These are phyloP conservation scores for Stentor coeruleus DNA, from an alignment of 73 alveolate genomes.

Conservation along the genomic window DNA sequence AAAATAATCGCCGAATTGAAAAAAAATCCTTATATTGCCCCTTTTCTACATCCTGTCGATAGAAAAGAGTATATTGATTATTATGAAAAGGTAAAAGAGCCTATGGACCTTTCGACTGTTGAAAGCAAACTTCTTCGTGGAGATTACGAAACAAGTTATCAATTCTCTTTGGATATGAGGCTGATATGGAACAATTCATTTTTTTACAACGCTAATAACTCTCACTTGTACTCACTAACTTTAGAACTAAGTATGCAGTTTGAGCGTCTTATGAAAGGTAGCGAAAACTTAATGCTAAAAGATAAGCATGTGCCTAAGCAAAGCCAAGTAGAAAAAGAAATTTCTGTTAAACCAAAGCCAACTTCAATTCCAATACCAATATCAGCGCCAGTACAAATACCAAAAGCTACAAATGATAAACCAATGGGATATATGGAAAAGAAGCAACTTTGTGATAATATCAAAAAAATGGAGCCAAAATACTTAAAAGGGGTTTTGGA, in stretches of 20 bases:
- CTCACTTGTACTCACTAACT: background rate
- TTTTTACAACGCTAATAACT: conserved; percentile 15
- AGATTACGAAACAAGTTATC: background rate
- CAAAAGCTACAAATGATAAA: too few species aligned
- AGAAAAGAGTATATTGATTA: conserved; percentile 55
- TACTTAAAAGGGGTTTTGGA: too few species aligned
- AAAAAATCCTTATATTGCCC: conserved; percentile 6
- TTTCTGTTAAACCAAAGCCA: too few species aligned
- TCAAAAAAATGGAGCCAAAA: too few species aligned
- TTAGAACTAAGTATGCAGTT: conserved; percentile 24
- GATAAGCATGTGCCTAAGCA: too few species aligned
- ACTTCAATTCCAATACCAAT: too few species aligned
- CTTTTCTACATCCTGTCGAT: conserved; percentile 32
- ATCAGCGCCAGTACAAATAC: too few species aligned
- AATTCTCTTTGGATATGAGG: conserved; percentile 26
- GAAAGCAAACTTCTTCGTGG: conserved; percentile 42
- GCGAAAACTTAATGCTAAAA: background rate
- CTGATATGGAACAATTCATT: conserved; percentile 29
- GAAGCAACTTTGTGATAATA: too few species aligned
- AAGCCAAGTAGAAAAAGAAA: too few species aligned
- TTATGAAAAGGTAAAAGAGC: conserved; percentile 62
- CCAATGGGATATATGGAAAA: too few species aligned
- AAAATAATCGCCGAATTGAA: background rate
- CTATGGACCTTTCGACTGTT: conserved; percentile 73
- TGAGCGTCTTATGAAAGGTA: background rate